Evolutionary conservation across 306 rosid genomes (phyloP).

Genomic region (Vigna hirtella): DNA sequence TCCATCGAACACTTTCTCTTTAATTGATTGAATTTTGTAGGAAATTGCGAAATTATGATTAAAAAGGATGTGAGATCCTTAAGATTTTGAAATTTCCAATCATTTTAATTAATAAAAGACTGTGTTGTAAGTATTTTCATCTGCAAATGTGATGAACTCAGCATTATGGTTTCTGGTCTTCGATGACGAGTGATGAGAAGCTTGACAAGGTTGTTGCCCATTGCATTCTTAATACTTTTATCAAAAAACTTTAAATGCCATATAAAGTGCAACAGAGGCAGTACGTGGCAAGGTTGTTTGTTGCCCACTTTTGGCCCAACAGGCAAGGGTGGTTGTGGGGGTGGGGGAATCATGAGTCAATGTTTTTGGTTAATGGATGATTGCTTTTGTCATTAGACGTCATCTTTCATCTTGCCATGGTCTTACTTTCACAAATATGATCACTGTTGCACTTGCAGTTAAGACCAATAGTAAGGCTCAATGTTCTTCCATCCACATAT

Average conservation of each 20-base stretch:
- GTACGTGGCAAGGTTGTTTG: not conserved
- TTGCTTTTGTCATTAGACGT: slow-evolving; percentile 4
- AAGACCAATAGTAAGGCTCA: slow-evolving; percentile 2
- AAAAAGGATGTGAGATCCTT: no score
- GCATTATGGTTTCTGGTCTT: not conserved
- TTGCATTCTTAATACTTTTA: no score
- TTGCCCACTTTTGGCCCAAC: not conserved
- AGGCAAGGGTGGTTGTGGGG: not conserved
- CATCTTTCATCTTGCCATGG: slow-evolving; percentile 13
- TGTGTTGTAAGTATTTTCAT: no score
- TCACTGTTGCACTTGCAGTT: slow-evolving; percentile 11
- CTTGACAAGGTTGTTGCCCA: not conserved
- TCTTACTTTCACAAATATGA: slow-evolving; percentile 25
- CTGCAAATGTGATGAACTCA: not conserved
- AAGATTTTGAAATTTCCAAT: no score
- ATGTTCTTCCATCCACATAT: slow-evolving; percentile 8
- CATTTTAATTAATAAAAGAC: no score
- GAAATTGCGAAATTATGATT: no score
- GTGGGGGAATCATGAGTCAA: not conserved
- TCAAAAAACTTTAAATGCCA: no score
- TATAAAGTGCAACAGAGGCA: no score
- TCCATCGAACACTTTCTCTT: no score
- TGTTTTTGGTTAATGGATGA: slow-evolving; percentile 4
- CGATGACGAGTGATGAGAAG: not conserved
- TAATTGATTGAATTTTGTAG: no score